phyloP scores from a whole-genome alignment of 2,329 filamentous ascomycete genomes.

The Raffaelea deltoideospora region DNA sequence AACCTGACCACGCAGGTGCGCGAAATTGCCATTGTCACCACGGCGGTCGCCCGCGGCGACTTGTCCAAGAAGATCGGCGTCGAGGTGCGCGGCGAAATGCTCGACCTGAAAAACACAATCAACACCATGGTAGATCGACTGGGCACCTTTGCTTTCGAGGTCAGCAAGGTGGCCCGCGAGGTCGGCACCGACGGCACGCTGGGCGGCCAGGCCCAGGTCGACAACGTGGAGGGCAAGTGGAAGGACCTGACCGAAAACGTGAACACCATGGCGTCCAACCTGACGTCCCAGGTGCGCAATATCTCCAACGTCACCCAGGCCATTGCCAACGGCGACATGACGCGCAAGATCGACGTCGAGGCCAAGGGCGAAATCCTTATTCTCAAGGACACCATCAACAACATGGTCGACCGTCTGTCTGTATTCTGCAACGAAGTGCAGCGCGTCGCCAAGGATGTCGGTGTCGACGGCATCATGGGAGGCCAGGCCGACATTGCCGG shows the following conservation, averaged over 20 bases:
- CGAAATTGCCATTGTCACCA: constrained; percentile 94
- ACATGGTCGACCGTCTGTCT: constrained; percentile 92
- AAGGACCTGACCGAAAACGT: constrained; percentile 89
- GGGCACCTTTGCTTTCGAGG: constrained; percentile 89
- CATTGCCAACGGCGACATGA: constrained; percentile 91
- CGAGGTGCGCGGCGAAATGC: constrained; percentile 84
- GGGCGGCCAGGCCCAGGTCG: constrained; percentile 83
- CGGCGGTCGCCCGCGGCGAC: constrained; percentile 85
- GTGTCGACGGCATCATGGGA: constrained; percentile 96
- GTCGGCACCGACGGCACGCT: constrained; percentile 93
- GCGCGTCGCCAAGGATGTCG: constrained; percentile 88
- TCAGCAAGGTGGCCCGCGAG: constrained; percentile 88
- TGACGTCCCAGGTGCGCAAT: constrained; percentile 65
- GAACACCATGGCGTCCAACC: constrained; percentile 59
- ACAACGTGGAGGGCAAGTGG: constrained; percentile 95
- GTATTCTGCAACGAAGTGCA: constrained; percentile 96
- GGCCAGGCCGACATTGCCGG: constrained; percentile 90
- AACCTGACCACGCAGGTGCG: constrained; percentile 95
- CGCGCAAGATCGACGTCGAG: constrained; percentile 87
- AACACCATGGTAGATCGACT: constrained; percentile 98
- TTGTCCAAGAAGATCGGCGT: constrained; percentile 92
- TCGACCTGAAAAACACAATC: constrained; percentile 92
- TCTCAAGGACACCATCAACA: constrained; percentile 91
- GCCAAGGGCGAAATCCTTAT: constrained; percentile 90
- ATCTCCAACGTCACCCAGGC: constrained; percentile 91